Evolutionary conservation across 83 land plant species (phyloP), one percentile per base, ranked within the genome.

Genomic region (Thuja plicata): DNA sequence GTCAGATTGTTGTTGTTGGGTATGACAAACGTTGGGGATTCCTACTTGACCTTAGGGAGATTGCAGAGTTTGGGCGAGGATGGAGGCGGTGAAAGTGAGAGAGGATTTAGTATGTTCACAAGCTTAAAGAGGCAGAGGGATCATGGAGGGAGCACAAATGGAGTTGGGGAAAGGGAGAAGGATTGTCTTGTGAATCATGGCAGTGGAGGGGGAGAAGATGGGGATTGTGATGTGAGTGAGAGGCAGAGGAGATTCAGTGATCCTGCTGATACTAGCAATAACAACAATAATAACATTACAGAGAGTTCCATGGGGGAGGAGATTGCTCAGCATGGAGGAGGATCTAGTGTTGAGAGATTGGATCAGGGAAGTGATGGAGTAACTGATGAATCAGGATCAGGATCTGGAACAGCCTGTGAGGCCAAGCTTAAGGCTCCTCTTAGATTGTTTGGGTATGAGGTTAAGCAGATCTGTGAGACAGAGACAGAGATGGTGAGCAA

Each of bases 291-390:
- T 66, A 76, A 76, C 15, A 35, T 35, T 32, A 83, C 52, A 27
- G 85, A 83, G n/a, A 83, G 85, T 27, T 83, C 85, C 52, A 83
- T 83, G 85, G 85, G 85, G 12, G 85, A 83, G 46, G 85, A 83
- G n/a, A 35, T 83, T 0, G 85, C 85, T 10, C 85, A 83, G 85
- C 30, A 83, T 19, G 45, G 85, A 24, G 79, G 78, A 6, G 78
- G 79, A 34, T 76, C 79, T 12, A 35, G 79, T 15, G 35, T 76
- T 76, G 38, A 35, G 79, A 32, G 35, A 35, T 10, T 12, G 38
- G 79, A 76, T 35, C 79, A 76, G 30, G 79, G 38, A 9, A 76
- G 79, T 35, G 79, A 76, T 32, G 79, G 79, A 19, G 79, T 76
- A 17, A 76, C 40, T 15, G 79, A 76, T 35, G 79, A 76, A 30